These are phyloP conservation scores for Chamaenerion angustifolium DNA, from an alignment of 345 rosid species.

Conservation along the genomic window DNA sequence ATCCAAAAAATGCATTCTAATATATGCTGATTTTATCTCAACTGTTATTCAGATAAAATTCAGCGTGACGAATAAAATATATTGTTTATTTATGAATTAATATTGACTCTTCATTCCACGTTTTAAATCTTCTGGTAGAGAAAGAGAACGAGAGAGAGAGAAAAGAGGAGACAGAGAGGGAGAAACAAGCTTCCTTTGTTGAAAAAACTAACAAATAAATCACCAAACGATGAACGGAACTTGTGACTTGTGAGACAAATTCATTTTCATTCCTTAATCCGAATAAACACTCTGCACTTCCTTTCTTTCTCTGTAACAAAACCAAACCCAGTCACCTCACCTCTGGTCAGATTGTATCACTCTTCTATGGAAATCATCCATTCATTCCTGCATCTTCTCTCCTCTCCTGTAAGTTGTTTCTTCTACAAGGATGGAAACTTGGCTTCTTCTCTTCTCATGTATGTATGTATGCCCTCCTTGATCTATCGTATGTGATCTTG, in stretches of 20 bases:
- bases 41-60: too few relatives aligned
- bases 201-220: constrained; percentile 12
- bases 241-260: not conserved
- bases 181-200: constrained; percentile 30
- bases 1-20: too few relatives aligned
- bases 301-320: not conserved
- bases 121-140: constrained; percentile 2
- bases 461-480: not conserved
- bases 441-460: not conserved
- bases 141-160: not conserved
- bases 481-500: not conserved
- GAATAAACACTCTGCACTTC: not conserved
- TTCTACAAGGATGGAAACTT: not conserved
- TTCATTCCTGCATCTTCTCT: too few relatives aligned
- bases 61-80: too few relatives aligned
- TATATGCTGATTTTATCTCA: too few relatives aligned
- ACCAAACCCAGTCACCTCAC: constrained; percentile 2
- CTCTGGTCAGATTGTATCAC: too few relatives aligned
- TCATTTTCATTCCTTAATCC: not conserved
- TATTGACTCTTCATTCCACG: not conserved
- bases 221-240: not conserved
- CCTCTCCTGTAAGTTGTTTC: constrained; percentile 2
- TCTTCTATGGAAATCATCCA: too few relatives aligned
- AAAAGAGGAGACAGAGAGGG: too few relatives aligned
- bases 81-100: too few relatives aligned